phyloP scores from a whole-genome alignment of 2,329 filamentous ascomycete species.

The Fusarium sarcochroum region DNA sequence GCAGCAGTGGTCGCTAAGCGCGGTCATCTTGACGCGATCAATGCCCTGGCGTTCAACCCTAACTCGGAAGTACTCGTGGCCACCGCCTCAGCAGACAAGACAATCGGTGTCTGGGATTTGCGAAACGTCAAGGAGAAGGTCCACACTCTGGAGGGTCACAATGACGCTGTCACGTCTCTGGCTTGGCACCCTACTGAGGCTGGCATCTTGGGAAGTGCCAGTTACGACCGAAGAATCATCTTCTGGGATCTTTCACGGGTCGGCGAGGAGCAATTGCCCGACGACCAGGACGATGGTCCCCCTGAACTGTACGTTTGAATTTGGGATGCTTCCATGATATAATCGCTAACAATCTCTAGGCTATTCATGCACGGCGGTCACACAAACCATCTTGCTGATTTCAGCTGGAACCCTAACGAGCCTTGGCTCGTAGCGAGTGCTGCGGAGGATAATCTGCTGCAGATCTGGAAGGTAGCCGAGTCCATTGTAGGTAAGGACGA shows the following conservation, averaged over 20 bases:
- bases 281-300: conserved; percentile 94
- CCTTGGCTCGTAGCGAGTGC: conserved; percentile 97
- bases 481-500: conserved; percentile 85
- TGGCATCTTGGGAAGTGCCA: conserved; percentile 88
- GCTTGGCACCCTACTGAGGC: conserved; percentile 95
- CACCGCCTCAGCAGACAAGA: conserved; percentile 95
- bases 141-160: conserved; percentile 90
- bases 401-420: conserved; percentile 97
- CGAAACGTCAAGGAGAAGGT: conserved; percentile 91
- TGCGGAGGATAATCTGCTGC: conserved; percentile 95
- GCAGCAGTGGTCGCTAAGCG: conserved; percentile 77
- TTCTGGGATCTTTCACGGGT: conserved; percentile 96
- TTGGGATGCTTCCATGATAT: neutral
- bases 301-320: conserved; percentile 83
- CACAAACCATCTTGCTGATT: conserved; percentile 96
- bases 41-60: conserved; percentile 95
- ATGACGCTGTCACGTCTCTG: conserved; percentile 89
- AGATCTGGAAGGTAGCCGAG: conserved; percentile 92
- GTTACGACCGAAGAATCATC: conserved; percentile 92
- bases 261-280: conserved; percentile 93
- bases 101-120: conserved; percentile 94
- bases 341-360: conserved; percentile 59
- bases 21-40: conserved; percentile 93
- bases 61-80: conserved; percentile 90
- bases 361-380: conserved; percentile 99